phyloP scores from a whole-genome alignment of 2,329 filamentous ascomycete species.

The Atkinsonella hypoxylon region DNA sequence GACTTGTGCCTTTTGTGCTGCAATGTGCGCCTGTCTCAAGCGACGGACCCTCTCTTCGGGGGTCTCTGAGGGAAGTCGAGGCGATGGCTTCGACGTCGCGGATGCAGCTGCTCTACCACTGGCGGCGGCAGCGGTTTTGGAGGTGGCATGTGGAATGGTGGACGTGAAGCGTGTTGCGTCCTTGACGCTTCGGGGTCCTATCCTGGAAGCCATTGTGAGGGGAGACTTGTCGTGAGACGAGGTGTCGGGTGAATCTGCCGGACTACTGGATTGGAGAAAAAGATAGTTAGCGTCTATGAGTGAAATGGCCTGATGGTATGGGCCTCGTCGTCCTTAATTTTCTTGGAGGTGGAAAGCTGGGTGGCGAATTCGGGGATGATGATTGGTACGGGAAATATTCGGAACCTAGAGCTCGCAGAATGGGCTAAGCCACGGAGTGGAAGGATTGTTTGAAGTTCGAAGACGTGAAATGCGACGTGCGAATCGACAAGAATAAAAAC shows the following conservation, averaged over 20 bases:
- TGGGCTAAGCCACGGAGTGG: too few relatives aligned
- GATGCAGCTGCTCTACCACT: slow-evolving; percentile 16
- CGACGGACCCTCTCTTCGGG: slow-evolving; percentile 58
- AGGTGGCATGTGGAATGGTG: slow-evolving; percentile 49
- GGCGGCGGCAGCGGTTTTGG: slow-evolving; percentile 37
- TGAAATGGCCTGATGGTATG: slow-evolving; percentile 2
- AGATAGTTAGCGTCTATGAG: not conserved
- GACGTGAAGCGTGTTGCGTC: slow-evolving; percentile 64
- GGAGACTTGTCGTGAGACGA: not conserved
- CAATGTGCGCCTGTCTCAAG: slow-evolving; percentile 54
- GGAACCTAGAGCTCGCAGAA: slow-evolving; percentile 10
- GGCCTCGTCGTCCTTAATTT: slow-evolving; percentile 23
- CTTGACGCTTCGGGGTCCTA: slow-evolving; percentile 54
- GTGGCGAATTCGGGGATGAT: slow-evolving; percentile 17
- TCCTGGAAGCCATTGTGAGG: slow-evolving; percentile 27
- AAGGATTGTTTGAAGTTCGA: too few relatives aligned
- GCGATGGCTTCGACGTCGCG: slow-evolving; percentile 14
- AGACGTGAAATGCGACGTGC: too few relatives aligned
- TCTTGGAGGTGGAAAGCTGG: slow-evolving; percentile 13
- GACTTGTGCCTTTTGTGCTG: slow-evolving; percentile 47
- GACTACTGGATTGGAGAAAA: too few relatives aligned
- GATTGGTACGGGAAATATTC: slow-evolving; percentile 27
- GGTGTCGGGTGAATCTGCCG: not conserved
- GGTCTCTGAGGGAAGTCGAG: slow-evolving; percentile 39
- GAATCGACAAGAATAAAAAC: too few relatives aligned